Evolutionary conservation across 345 rosid genomes (phyloP), one percentile per base, ranked within the genome.

Genomic region (Lepidium aucheri): DNA sequence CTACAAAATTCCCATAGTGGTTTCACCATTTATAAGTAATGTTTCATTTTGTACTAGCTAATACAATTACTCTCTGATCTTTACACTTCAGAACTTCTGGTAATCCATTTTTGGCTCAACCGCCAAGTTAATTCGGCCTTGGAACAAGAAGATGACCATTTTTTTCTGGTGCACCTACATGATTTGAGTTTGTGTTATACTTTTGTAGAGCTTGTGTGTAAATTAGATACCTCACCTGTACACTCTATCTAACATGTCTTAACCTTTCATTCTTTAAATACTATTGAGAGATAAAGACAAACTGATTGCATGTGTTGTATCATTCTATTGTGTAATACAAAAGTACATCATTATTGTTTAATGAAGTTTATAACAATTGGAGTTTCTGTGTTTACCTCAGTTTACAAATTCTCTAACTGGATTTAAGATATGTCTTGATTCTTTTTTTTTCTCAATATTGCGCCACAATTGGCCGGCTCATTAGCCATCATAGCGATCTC

Each of bases 81-180:
- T 14, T 34, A 18, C 6, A n/a, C 47, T 65, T 26, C 72, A 65
- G 76, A 67, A 43, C 43, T 58, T 65, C 72, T 59, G 76, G 76
- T 59, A 73, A 73, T 34, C 76, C 76, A 11, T 73, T 73, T 73
- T 60, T 73, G 67, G 60, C 62, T 51, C 76, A 73, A 43, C 76
- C 67, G n/a, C 36, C 62, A 42, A 7, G 76, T 59, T 73, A 56
- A 73, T 51, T 44, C 28, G 8, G 47, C 47, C 34, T 35, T 51
- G 17, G 8, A 73, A 57, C 60, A 57, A 57, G 66, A 65, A 51
- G 72, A 59, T 8, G 56, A 43, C 50, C 52, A 58, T 28, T 28
- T 6, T 28, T 28, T 28, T 5, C 32, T 28, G 32, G 32, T 28
- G 7, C 32, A 28, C 32, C 32, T 5, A 28, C 32, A 28, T 58